phyloP scores from a whole-genome alignment of 2,329 filamentous ascomycete species.

The Zymoseptoria crescenta region DNA sequence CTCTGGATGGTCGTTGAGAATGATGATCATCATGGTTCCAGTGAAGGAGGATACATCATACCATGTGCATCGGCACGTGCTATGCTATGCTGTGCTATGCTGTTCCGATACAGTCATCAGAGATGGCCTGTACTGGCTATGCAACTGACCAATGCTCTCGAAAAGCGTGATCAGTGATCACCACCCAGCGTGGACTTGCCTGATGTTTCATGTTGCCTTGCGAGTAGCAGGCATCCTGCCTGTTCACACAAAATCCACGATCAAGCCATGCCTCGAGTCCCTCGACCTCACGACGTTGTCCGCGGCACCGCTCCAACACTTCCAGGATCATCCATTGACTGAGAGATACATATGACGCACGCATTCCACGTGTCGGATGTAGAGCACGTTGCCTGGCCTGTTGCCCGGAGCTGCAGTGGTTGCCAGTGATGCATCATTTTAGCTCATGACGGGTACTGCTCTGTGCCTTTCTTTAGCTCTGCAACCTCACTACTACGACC shows the following conservation, averaged over 20 bases:
- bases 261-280: not conserved
- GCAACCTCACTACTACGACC: not conserved
- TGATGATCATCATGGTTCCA: not conserved
- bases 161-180: not conserved
- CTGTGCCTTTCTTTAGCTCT: not conserved
- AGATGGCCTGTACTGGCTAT: too few relatives aligned
- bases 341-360: not conserved
- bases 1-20: not conserved
- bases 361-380: not conserved
- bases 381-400: too few relatives aligned
- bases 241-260: not conserved
- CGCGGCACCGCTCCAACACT: not conserved
- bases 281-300: not conserved
- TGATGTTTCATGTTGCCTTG: not conserved
- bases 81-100: too few relatives aligned
- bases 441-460: not conserved
- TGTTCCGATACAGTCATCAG: not conserved
- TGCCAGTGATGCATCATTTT: not conserved
- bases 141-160: too few relatives aligned
- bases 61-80: not conserved
- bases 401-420: not conserved
- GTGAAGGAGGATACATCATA: not conserved
- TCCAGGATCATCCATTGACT: not conserved
- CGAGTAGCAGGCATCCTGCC: not conserved
- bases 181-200: not conserved